Evolutionary conservation across 2,329 filamentous ascomycete genomes (phyloP), one percentile per base, ranked within the genome.

Genomic region (Aspergillus spinulosporus): DNA sequence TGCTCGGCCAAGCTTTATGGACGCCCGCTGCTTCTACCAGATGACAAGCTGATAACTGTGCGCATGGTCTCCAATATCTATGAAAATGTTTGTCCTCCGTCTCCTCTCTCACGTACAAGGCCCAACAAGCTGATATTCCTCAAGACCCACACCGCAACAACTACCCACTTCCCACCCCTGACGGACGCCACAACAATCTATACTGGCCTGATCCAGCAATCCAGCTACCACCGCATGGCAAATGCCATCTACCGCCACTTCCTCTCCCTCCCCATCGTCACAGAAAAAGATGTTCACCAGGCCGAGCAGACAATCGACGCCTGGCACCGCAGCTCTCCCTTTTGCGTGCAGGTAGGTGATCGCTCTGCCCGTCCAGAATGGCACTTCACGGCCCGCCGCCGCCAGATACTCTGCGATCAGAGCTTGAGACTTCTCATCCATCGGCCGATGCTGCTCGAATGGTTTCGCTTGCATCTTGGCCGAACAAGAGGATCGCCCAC

Each of bases 1-100:
- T 43, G 39, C 14, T 43, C 39, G 39, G 39, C 39, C 39, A 43
- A 43, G 39, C 39, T 43, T n/a, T 43, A 43, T n/a, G 39, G 39
- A 3, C 39, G 39, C 12, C 39, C 39, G 6, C 39, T 43, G 12
- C 39, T 43, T n/a, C 39, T 43, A 3, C 39, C 39, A 15, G 39
- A 43, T 3, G 39, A 43, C 14, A 15, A 43, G 7, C n/a, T 43
- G 39, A 15, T 43, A 7, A 43, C 39, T 8, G 39, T 21, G 39
- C 39, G 12, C 7, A 7, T 7, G 6, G 39, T 43, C 39, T 43
- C n/a, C 3, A 43, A 43, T 43, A 43, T 43, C 12, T n/a, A 15
- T 4, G 39, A 34, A 34, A 34, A 34, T 6, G 32, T 34, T 7
- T 11, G 32, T 34, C 32, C 6, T 6, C 32, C 11, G 39, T 21